Evolutionary conservation across 371 early-diverging fungal species (phyloP), one percentile per base, ranked within the genome.

Genomic region (Syncephalastrum contaminatum): DNA sequence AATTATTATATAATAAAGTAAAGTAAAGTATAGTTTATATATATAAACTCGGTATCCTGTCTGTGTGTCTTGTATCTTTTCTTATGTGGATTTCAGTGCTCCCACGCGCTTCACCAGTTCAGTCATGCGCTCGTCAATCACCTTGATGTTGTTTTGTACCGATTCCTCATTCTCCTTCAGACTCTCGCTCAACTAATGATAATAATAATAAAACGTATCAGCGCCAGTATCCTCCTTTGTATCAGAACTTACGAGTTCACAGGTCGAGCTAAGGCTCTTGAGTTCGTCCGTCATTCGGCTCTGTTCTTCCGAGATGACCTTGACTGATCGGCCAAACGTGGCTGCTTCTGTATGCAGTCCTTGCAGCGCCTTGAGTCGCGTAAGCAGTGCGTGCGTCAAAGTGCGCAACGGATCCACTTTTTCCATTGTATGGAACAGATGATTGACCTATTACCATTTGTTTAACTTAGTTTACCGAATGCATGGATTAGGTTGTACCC

Each of bases 281-380:
- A 90, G 62, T 59, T 88, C 88, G 43, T 88, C 89, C 3, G 70
- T 70, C 52, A 92, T 82, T 50, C 84, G 82, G 15, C 68, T 78
- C 58, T 93, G 94, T 59, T 91, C 93, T 43, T 72, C 70, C 7
- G 84, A 83, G 54, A 94, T 76, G 64, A 84, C 77, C 54, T 84
- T 82, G 44, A 94, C 74, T 12, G 88, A 84, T 14, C 88, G 88
- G 7, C 88, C 81, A 60, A 91, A 90, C 39, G 86, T 83, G 6
- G 91, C 81, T 2, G 94, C 93, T 58, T 94, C 93, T 1, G 82
- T 77, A 63, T 96, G 97, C 55, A 95, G 70, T 6, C 72, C 69
- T 59, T 91, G 86, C 46, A 96, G 72, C 2, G 88, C 85, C 57
- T 89, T 90, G 54, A 96, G 73, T 50, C 96, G 86, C 5, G 87